phyloP scores from a whole-genome alignment of 495 filamentous ascomycete genomes.

The Podospora bellae-mahoneyi region DNA sequence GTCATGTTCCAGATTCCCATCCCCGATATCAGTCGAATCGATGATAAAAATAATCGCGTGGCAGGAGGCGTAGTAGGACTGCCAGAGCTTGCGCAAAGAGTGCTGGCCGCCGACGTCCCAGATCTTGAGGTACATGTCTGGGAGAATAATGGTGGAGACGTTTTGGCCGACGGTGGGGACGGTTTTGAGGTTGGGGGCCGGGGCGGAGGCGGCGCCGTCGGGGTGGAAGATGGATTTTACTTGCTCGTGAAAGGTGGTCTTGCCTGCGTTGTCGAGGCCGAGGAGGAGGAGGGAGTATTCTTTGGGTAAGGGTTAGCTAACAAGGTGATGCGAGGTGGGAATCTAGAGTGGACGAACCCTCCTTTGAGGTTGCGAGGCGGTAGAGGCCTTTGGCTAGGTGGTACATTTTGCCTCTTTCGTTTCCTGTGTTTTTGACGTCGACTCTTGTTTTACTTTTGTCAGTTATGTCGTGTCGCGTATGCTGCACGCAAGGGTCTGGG shows the following conservation, averaged over 20 bases:
- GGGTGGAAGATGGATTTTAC: slow-evolving; percentile 84
- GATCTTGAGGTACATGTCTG: slow-evolving; percentile 93
- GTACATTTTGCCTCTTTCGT: slow-evolving; percentile 64
- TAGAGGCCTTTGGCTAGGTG: slow-evolving; percentile 95
- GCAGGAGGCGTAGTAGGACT: slow-evolving; percentile 87
- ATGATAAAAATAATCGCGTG: slow-evolving; percentile 98
- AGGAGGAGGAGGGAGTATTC: slow-evolving; percentile 98
- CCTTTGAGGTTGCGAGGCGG: slow-evolving; percentile 90
- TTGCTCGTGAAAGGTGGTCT: slow-evolving; percentile 96
- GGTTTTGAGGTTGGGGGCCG: slow-evolving; percentile 62
- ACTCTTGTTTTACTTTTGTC: neutral
- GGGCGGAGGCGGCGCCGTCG: slow-evolving; percentile 56
- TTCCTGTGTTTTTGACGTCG: neutral
- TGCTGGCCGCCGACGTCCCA: slow-evolving; percentile 98
- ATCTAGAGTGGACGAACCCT: slow-evolving; percentile 52
- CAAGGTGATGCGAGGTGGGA: neutral
- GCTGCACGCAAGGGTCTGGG: neutral
- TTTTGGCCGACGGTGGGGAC: slow-evolving; percentile 98
- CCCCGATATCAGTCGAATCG: slow-evolving; percentile 87
- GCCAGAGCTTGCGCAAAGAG: slow-evolving; percentile 84
- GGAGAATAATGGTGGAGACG: slow-evolving; percentile 80
- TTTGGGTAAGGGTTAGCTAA: slow-evolving; percentile 31
- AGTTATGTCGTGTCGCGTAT: neutral
- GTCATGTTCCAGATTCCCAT: slow-evolving; percentile 62
- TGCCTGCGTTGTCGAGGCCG: slow-evolving; percentile 96